A percentile compares a stretch with the other conserved stretches of the same genome.
Evolutionary conservation across 1,139 yeast genomes (phyloP).

Genomic region (Saccharomyces hybrid): DNA sequence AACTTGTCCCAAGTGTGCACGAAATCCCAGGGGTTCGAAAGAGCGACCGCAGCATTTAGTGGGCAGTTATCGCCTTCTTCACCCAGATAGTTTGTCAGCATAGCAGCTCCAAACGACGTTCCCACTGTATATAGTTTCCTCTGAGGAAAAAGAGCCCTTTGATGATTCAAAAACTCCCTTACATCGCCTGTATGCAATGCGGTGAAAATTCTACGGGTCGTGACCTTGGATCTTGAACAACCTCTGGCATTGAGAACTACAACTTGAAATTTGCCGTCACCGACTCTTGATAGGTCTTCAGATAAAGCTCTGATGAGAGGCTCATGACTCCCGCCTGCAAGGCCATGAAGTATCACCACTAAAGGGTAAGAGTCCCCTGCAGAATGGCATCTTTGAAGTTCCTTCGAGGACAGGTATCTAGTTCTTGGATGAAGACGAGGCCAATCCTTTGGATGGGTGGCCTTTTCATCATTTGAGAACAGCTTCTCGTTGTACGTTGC

Average conservation of each 20-base stretch:
- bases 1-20: constrained; percentile 46
- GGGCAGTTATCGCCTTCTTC: constrained; percentile 49
- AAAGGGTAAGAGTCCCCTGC: constrained; percentile 47
- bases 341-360: constrained; percentile 65
- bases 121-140: constrained; percentile 74
- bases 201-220: constrained; percentile 64
- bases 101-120: constrained; percentile 74
- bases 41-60: constrained; percentile 55
- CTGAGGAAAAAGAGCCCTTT: constrained; percentile 49
- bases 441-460: constrained; percentile 54
- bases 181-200: constrained; percentile 70
- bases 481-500: constrained; percentile 32
- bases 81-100: constrained; percentile 70
- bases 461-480: constrained; percentile 42
- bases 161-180: constrained; percentile 44
- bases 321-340: constrained; percentile 87
- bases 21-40: constrained; percentile 82
- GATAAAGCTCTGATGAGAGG: constrained; percentile 62
- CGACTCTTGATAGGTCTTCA: constrained; percentile 18
- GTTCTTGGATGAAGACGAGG: constrained; percentile 73
- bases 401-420: constrained; percentile 52
- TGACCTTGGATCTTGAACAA: constrained; percentile 69
- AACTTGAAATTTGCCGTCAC: constrained; percentile 42
- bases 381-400: constrained; percentile 31
- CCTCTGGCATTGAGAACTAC: constrained; percentile 79